Evolutionary conservation across 2,329 filamentous ascomycete genomes (phyloP).

Genomic region (Purpureocillium takamizusanense): DNA sequence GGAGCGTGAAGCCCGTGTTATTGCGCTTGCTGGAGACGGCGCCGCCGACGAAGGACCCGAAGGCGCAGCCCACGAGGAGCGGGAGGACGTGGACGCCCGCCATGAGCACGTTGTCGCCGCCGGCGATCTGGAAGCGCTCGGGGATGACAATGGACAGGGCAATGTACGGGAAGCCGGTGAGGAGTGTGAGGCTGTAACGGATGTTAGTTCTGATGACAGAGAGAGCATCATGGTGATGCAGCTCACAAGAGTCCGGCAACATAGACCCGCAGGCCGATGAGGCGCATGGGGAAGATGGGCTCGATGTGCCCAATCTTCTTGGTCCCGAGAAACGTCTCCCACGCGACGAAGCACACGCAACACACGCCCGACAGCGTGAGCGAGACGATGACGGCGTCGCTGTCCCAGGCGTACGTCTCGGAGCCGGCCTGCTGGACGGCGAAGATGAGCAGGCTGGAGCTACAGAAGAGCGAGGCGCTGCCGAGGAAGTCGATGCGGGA

Average conservation of each 20-base stretch:
- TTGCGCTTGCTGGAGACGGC: slow-evolving; percentile 44
- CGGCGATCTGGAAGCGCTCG: slow-evolving; percentile 51
- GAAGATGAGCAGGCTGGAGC: slow-evolving; percentile 45
- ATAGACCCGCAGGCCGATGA: slow-evolving; percentile 40
- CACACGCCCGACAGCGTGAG: slow-evolving; percentile 37
- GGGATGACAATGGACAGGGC: slow-evolving; percentile 49
- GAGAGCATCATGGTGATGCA: slow-evolving; percentile 2
- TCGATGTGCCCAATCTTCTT: slow-evolving; percentile 31
- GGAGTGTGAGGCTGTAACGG: slow-evolving; percentile 43
- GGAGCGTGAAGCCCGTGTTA: slow-evolving; percentile 40
- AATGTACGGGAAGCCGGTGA: slow-evolving; percentile 50
- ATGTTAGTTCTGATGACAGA: no score
- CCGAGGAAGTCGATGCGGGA: slow-evolving; percentile 44
- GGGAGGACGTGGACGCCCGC: slow-evolving; percentile 51
- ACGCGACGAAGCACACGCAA: slow-evolving; percentile 39
- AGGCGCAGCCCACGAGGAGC: slow-evolving; percentile 45
- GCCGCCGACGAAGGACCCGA: slow-evolving; percentile 47
- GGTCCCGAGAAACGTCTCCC: slow-evolving; percentile 38
- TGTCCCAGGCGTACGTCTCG: slow-evolving; percentile 41
- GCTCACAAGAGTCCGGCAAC: slow-evolving; percentile 40
- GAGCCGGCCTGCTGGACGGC: slow-evolving; percentile 48
- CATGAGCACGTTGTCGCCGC: slow-evolving; percentile 40
- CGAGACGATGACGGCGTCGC: slow-evolving; percentile 38
- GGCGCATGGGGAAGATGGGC: slow-evolving; percentile 44
- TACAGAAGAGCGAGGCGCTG: slow-evolving; percentile 37